These are phyloP conservation scores for Boletus barrowsii DNA, from an alignment of 768 basidiomycete genomes.

Conservation along the genomic window DNA sequence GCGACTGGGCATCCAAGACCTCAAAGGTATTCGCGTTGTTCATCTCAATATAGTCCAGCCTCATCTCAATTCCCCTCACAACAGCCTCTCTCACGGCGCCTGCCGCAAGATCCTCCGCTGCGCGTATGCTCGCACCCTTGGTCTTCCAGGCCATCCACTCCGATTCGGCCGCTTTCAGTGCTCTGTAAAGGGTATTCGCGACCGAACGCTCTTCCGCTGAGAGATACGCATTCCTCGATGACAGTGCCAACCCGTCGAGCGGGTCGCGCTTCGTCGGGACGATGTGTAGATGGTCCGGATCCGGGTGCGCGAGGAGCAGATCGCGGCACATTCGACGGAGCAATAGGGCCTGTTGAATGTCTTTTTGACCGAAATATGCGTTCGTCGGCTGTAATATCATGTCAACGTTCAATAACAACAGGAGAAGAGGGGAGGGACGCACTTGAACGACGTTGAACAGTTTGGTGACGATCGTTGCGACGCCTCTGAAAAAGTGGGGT, in stretches of 20 bases:
- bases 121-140: constrained; percentile 47
- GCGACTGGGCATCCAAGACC: constrained; percentile 39
- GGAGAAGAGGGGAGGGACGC: background rate
- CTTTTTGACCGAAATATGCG: constrained; percentile 97
- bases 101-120: constrained; percentile 43
- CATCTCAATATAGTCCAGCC: constrained; percentile 84
- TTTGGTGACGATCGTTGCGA: constrained; percentile 93
- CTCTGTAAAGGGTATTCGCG: constrained; percentile 64
- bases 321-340: constrained; percentile 77
- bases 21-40: constrained; percentile 81
- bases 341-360: constrained; percentile 93
- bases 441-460: constrained; percentile 92
- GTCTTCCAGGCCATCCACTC: constrained; percentile 53
- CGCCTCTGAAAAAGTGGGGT: constrained; percentile 92
- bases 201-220: constrained; percentile 55
- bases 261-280: constrained; percentile 79
- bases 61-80: constrained; percentile 48
- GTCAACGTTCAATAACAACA: background rate
- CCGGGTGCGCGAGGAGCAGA: constrained; percentile 76
- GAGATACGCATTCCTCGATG: constrained; percentile 88
- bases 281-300: constrained; percentile 72
- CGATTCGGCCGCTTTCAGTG: constrained; percentile 55
- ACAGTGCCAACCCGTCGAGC: constrained; percentile 71
- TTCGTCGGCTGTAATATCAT: constrained; percentile 59
- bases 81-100: constrained; percentile 28